Base-by-base conservation (phyloP, 2,329 filamentous ascomycete genomes). In the Xylaria sp. region DNA sequence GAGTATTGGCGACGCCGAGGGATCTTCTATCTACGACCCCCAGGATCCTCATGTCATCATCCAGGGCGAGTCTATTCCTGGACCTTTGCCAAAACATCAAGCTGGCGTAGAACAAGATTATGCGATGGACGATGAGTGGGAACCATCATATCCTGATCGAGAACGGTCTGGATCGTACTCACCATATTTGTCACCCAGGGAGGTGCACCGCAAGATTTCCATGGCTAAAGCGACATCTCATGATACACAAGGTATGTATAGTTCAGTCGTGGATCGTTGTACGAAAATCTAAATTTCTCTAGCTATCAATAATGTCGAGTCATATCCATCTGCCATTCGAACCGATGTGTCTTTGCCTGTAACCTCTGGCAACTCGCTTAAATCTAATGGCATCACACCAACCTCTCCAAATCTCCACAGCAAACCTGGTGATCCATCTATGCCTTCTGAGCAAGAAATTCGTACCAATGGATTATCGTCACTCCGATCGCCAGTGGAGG, bases 91-190 rank as follows among this genome's bases (percentile, higher is more conserved):
- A 4, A 67, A 63, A 11, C 70, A 68, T 17, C 45, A 67, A 17
- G 69, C 67, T 21, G 65, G 55, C 1, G 57, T 56, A 28, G 72
- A 72, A 33, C 69, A 69, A 21, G 70, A 73, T 1, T 71, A 69
- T 52, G 65, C 65, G 9, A 70, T 69, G 1, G 71, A 69, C 57
- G 69, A 67, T 17, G 65, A 70, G 31, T 71, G 70, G 61, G 72
- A 75, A 46, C 68, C 71, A 57, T 66, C 69, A 3, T 70, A 70
- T 28, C 62, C 64, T 49, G 74, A 71, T 23, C 77, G 82, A 12
- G 82, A 84, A 38, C 76, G 79, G n/a, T 82, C 82, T 17, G 77
- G 81, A 4, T 85, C 83, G 7, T 85, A 85, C 67, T 85, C 83
- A 0, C 83, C 83, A 0, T 79, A 81, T 60, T 72, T 84, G 14